A percentile compares a stretch with the other conserved stretches of the same genome.
Conservation (phyloP, 495 filamentous ascomycete species). For the Penicillium dipodomyicola region DNA sequence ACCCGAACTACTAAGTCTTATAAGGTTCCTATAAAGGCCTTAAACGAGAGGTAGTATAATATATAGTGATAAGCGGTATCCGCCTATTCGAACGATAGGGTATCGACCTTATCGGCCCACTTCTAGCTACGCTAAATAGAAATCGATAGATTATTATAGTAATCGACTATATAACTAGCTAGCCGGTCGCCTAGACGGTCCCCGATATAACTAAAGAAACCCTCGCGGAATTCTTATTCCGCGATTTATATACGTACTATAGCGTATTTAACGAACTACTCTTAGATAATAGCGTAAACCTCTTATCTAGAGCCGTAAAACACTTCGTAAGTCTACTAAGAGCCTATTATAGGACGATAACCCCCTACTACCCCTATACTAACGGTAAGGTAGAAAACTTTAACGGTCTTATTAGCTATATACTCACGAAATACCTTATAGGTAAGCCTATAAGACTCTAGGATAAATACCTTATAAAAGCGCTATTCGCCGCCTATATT, state of each 20-base stretch:
- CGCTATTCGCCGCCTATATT: neutral
- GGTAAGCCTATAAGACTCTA: neutral
- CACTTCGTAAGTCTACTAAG: neutral
- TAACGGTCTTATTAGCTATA: slow-evolving; percentile 1
- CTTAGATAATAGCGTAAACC: slow-evolving; percentile 5
- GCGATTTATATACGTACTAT: no score
- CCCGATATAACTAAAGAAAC: no score
- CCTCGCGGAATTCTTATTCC: no score
- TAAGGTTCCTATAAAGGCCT: no score
- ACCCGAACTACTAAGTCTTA: no score
- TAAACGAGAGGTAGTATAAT: no score
- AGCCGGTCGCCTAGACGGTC: no score
- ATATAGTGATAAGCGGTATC: no score
- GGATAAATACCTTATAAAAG: neutral
- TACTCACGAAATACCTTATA: slow-evolving; percentile 9
- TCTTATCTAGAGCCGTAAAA: neutral
- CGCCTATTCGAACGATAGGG: no score
- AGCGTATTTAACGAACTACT: no score
- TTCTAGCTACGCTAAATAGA: neutral
- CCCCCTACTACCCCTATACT: neutral
- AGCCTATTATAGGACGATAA: neutral
- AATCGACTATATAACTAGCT: slow-evolving; percentile 5
- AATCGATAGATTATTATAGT: slow-evolving; percentile 1
- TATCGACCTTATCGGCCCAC: no score
- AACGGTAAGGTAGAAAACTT: slow-evolving; percentile 9